Evolutionary conservation across 179 eudicot genomes (phyloP), one percentile per base, ranked within the genome.

Genomic region (Pouteria campechiana): DNA sequence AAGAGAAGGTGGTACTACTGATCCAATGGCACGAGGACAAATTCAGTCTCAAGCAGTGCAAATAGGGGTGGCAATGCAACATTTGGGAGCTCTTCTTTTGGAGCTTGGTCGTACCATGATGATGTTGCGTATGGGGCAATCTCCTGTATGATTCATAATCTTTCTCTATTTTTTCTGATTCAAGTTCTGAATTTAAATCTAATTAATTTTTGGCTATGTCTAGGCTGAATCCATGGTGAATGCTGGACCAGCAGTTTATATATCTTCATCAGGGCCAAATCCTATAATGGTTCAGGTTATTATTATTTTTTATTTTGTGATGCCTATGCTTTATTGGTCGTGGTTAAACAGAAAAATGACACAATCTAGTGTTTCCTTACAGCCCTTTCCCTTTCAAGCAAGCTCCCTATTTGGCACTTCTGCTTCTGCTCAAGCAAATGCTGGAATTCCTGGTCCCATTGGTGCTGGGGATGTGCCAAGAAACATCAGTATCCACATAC

Each of bases 241-340:
- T 69, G 70, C 96, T 51, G 99, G 99, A 14, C 99, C 82, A 50
- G 88, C 99, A 27, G 93, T 92, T 41, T 92, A 92, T 44, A 80
- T 92, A 55, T 87, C 99, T 32, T 74, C 92, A 25, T 64, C 76
- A 0, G 94, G 96, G 45, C 99, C 99, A 9, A 87, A 87, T 68
- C 99, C 96, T 33, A 59, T 92, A 36, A 92, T 92, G 99, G 99
- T 78, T 37, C 99, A 92, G 96, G 99, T 92, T 61, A 13, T 44
- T 14, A 25, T 33, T 41, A 12, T 30, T 52, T 2, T 39, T 18
- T 41, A 25, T 32, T 27, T 22, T 25, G 28, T 37, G 19, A 15
- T 37, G 42, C 29, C 5, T 44, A 37, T n/a, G 24, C 17, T 7
- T 10, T 12, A 4, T 17, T 17, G 25, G 25, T 6, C 18, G 3